Evolutionary conservation across 2,329 filamentous ascomycete genomes (phyloP), one percentile per base, ranked within the genome.

Genomic region (Cladorrhinum sp.): DNA sequence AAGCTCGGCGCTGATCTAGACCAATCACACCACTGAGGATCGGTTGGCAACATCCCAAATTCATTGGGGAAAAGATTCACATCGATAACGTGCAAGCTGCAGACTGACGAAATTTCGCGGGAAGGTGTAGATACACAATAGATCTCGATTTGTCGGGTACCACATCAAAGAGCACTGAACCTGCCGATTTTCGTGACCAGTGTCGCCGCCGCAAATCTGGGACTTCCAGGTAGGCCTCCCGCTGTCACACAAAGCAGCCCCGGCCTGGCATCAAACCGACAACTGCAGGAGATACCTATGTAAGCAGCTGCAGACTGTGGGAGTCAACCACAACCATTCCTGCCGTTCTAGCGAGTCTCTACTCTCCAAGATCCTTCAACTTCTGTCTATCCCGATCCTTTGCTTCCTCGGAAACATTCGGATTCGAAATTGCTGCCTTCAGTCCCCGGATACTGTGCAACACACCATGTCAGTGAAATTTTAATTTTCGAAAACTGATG

Each of bases 361-460:
- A 27, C 61, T 68, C 66, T 25, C 67, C 66, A 56, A 69, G 20
- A 1, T 66, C 65, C 8, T 52, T 53, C 53, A 69, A 45, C 50
- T 65, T 68, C 64, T 68, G 61, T 22, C 66, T 63, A 45, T 69
- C 66, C 36, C 56, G 59, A 24, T 68, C 64, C 58, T 69, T 68
- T 10, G 67, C 67, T 50, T 65, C 63, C 32, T 69, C 66, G 49
- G 67, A 69, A 1, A 68, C 67, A 41, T 67, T 56, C 3, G 67
- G 66, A 38, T 69, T 69, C 48, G 61, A 62, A 24, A 69, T 62
- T 1, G 67, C 67, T n/a, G 67, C 61, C 57, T 67, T 69, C 16
- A 68, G 51, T 16, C 67, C 67, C 2, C 67, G 66, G 9, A 68
- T 65, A 1, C 67, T 69, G 4, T 18, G 23, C 20, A 27, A 3